Conservation (phyloP, 164 flowering plant genomes). For the Berberis thunbergii region DNA sequence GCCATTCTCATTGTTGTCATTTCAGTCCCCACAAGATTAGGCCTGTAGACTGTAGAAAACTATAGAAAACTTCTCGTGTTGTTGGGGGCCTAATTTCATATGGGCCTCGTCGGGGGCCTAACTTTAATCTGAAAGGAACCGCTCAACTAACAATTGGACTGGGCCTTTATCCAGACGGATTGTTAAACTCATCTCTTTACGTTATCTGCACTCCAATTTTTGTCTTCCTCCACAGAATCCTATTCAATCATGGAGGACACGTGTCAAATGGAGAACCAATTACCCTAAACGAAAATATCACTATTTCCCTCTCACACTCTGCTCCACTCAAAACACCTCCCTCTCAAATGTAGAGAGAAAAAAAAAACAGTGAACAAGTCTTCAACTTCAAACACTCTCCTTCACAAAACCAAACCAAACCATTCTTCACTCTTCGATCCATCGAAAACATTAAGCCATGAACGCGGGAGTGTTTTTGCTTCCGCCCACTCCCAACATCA, state of each 20-base stretch:
- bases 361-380: no score
- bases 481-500: constrained; percentile 18
- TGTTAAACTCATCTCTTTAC: no score
- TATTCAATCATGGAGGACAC: constrained; percentile 15
- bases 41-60: no score
- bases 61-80: no score
- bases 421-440: neutral
- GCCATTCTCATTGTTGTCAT: no score
- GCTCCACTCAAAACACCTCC: neutral
- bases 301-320: neutral
- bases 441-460: constrained; percentile 29
- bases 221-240: constrained; percentile 2
- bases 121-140: neutral
- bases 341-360: neutral
- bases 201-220: no score
- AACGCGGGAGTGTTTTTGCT: constrained; percentile 35
- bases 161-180: no score
- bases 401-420: neutral
- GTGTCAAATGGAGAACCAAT: constrained; percentile 31
- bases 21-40: no score
- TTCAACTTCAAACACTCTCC: neutral
- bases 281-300: constrained; percentile 15
- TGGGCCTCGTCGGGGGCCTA: neutral
- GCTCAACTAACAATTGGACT: no score
- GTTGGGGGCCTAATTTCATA: neutral